Percentiles rank a stretch among this genome's conserved stretches.
phyloP scores from a whole-genome alignment of 2,329 filamentous ascomycete genomes.

The Fusarium foetens region DNA sequence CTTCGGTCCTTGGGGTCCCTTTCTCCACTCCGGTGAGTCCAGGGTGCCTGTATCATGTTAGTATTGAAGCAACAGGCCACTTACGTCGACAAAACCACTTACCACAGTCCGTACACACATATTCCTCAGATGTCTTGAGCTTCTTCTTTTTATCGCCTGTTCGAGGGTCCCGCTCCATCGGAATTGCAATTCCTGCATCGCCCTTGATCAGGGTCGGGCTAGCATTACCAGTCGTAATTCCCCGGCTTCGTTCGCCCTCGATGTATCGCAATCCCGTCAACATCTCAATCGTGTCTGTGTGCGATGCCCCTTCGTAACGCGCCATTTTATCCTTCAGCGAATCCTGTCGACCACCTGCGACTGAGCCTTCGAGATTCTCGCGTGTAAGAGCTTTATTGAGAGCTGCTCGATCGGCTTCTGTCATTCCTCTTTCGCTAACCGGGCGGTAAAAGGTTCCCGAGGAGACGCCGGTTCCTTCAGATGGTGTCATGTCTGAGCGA shows the following conservation, averaged over 20 bases:
- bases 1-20: constrained; percentile 91
- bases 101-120: constrained; percentile 95
- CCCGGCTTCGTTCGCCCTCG: constrained; percentile 87
- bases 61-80: not conserved
- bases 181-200: constrained; percentile 86
- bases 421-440: constrained; percentile 62
- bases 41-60: constrained; percentile 68
- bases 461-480: constrained; percentile 56
- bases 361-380: constrained; percentile 81
- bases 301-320: constrained; percentile 78
- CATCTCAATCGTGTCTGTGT: constrained; percentile 91
- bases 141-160: constrained; percentile 87
- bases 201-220: constrained; percentile 85
- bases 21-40: constrained; percentile 95
- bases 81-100: constrained; percentile 45
- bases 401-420: constrained; percentile 71
- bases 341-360: constrained; percentile 73
- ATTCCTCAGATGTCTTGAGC: constrained; percentile 84
- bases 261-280: constrained; percentile 88
- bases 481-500: constrained; percentile 63
- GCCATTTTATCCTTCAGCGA: constrained; percentile 88
- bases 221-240: constrained; percentile 86
- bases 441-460: constrained; percentile 46
- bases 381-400: constrained; percentile 77
- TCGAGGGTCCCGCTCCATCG: constrained; percentile 78